Evolutionary conservation across 768 basidiomycete species (phyloP), one percentile per base, ranked within the genome.

Genomic region (Tylopilus sp.): DNA sequence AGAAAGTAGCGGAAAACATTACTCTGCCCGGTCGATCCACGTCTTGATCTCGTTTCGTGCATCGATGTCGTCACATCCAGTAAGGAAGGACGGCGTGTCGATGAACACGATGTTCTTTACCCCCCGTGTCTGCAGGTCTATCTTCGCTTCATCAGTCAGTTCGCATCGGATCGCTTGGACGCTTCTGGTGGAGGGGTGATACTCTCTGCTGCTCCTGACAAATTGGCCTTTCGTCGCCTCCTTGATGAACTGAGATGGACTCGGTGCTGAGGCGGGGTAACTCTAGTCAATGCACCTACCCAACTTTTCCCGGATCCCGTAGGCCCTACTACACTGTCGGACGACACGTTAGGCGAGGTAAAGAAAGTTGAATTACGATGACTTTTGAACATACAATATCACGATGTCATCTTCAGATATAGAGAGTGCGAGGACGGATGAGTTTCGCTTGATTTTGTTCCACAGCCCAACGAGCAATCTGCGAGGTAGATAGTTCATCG

Each of bases 11-110:
- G 24, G 1, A 25, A 30, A 2, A 13, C 45, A n/a, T 38, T 26
- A 52, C 61, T 13, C n/a, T 40, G 22, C 40, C 29, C 16, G n/a
- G 1, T 11, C 6, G 3, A 57, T 16, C 58, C 60, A 59, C 10
- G 25, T n/a, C 1, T 6, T 10, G 1, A 65, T 28, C 48, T 52
- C 50, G 11, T 30, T 5, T 14, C 26, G 30, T 10, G 61, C 46
- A 43, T 63, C 48, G 4, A 33, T 43, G 6, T 43, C 16, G 9
- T 53, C 28, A 17, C 34, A 42, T 22, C 21, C 62, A 2, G 62
- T 63, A 40, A 50, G 45, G 29, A 63, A 64, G 1, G 63, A 64
- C 22, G 64, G 64, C 0, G 59, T 55, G 29, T 65, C 64, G 4
- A 63, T 41, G 22, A 65, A 59, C 9, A 66, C 57, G 11, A 64